Conservation (phyloP, 2,329 filamentous ascomycete species). For the Dothistroma septosporum region DNA sequence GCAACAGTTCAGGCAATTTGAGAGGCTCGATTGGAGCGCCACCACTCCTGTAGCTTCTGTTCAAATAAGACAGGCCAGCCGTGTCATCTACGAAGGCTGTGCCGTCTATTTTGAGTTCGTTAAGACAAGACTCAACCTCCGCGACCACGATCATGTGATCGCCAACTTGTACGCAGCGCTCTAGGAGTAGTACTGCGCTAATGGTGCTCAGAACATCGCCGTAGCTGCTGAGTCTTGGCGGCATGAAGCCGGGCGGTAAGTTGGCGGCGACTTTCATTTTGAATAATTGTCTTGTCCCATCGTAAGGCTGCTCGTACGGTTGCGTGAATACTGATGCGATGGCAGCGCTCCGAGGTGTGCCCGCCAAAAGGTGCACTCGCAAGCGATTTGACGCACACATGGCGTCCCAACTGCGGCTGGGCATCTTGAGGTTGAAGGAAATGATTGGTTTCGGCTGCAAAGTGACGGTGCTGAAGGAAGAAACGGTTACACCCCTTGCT, state of each 20-base stretch:
- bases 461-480: slow-evolving; percentile 58
- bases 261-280: slow-evolving; percentile 3
- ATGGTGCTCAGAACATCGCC: slow-evolving; percentile 30
- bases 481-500: slow-evolving; percentile 55
- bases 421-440: slow-evolving; percentile 58
- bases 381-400: slow-evolving; percentile 44
- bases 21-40: slow-evolving; percentile 12
- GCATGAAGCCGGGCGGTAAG: background rate
- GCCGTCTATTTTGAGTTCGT: background rate
- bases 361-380: slow-evolving; percentile 49
- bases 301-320: slow-evolving; percentile 19
- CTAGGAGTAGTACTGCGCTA: slow-evolving; percentile 35
- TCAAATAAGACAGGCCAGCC: slow-evolving; percentile 22
- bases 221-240: background rate
- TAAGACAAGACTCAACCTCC: slow-evolving; percentile 28
- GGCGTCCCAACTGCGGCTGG: slow-evolving; percentile 54
- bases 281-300: slow-evolving; percentile 21
- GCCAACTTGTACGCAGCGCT: slow-evolving; percentile 39
- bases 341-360: slow-evolving; percentile 28
- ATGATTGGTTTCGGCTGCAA: slow-evolving; percentile 54
- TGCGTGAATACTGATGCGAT: slow-evolving; percentile 34
- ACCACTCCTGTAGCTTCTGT: slow-evolving; percentile 17
- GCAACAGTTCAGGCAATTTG: background rate
- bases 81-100: background rate
- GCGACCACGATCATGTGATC: slow-evolving; percentile 49